Evolutionary conservation across 768 basidiomycete species (phyloP).

Genomic region (Strobilomyces confusus): DNA sequence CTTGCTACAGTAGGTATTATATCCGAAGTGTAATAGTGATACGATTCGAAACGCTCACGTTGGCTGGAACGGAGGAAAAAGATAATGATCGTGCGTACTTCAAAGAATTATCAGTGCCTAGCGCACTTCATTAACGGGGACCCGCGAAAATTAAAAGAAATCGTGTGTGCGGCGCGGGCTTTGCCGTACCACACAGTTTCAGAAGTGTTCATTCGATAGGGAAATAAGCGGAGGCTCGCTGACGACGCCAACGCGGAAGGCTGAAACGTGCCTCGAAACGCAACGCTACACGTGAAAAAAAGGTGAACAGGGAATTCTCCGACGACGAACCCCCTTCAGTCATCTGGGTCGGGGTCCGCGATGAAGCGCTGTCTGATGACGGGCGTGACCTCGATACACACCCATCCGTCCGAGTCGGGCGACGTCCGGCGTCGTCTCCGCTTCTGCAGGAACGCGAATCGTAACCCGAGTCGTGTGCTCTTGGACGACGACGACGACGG

Average conservation of each 20-base stretch:
- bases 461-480: slow-evolving; percentile 12
- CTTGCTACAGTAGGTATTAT: slow-evolving; percentile 3
- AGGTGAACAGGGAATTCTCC: too few species aligned
- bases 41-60: background rate
- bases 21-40: background rate
- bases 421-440: slow-evolving; percentile 15
- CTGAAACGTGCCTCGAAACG: slow-evolving; percentile 3
- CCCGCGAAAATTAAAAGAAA: background rate
- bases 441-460: slow-evolving; percentile 14
- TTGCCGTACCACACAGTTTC: slow-evolving; percentile 5
- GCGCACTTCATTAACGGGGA: background rate
- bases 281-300: background rate
- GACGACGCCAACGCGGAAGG: background rate
- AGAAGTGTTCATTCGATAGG: background rate
- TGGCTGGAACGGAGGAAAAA: background rate
- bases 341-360: slow-evolving; percentile 7
- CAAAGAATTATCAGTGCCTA: background rate
- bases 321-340: slow-evolving; percentile 6
- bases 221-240: background rate
- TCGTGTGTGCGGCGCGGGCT: background rate
- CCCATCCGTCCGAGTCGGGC: slow-evolving; percentile 26
- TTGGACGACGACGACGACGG: slow-evolving; percentile 15
- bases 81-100: background rate
- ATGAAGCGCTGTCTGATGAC: slow-evolving; percentile 19
- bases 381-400: slow-evolving; percentile 29